Evolutionary conservation across 1,284 basidiomycete genomes (phyloP).

Genomic region (Moesziomyces sp.): DNA sequence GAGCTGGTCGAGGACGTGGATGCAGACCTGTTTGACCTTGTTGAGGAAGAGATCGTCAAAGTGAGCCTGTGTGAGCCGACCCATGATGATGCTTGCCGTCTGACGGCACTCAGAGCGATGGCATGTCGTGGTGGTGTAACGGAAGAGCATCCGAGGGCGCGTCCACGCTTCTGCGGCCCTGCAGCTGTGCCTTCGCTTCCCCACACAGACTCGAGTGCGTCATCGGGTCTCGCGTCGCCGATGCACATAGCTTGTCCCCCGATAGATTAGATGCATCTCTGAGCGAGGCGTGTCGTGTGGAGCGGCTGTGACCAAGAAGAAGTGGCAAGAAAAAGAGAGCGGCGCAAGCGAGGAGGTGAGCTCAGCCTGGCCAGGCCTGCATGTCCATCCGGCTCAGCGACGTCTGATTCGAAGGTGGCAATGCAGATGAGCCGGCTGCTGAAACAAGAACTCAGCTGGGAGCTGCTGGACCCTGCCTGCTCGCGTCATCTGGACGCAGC

Average conservation of each 20-base stretch:
- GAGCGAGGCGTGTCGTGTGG: not conserved
- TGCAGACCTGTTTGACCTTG: slow-evolving; percentile 44
- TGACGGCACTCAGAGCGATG: not conserved
- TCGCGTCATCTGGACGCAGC: not conserved
- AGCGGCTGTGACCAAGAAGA: not conserved
- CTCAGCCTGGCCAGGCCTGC: too few species aligned
- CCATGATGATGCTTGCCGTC: slow-evolving; percentile 12
- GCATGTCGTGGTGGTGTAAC: not conserved
- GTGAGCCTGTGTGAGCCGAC: slow-evolving; percentile 31
- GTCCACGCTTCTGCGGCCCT: too few species aligned
- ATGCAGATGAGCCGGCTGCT: not conserved
- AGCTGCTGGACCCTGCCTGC: not conserved
- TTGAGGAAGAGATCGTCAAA: slow-evolving; percentile 47
- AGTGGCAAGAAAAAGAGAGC: not conserved
- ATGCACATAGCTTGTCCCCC: not conserved
- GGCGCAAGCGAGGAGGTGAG: too few species aligned
- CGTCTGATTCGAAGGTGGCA: not conserved
- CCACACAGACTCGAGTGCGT: not conserved
- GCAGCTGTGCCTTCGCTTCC: not conserved
- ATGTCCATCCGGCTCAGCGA: not conserved
- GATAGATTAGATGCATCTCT: too few species aligned
- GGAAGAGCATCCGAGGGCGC: not conserved
- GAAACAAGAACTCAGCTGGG: too few species aligned
- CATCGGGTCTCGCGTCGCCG: not conserved
- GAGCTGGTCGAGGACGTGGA: slow-evolving; percentile 46